Percentiles rank a stretch among this genome's conserved stretches.
These are phyloP conservation scores for Tolypocladium nubicola DNA, from an alignment of 2,329 filamentous ascomycete species.

Conservation along the genomic window DNA sequence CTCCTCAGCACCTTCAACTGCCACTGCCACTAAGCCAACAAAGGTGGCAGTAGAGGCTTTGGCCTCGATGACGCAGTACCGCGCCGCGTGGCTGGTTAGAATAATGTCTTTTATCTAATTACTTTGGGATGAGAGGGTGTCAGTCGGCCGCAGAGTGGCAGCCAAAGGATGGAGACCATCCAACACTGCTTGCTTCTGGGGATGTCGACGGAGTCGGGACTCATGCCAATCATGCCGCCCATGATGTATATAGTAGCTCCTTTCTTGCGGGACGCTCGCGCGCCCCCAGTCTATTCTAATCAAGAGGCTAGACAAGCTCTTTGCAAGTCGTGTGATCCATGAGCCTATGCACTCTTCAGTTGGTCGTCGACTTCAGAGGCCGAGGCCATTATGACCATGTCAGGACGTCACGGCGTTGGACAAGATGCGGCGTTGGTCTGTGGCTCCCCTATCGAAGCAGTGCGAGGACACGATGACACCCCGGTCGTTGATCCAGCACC, in stretches of 20 bases:
- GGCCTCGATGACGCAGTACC: background rate
- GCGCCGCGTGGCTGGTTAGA: background rate
- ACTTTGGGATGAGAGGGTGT: background rate
- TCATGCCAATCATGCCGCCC: constrained; percentile 5
- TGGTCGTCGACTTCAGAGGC: too few relatives aligned
- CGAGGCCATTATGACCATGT: too few relatives aligned
- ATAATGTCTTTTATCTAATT: background rate
- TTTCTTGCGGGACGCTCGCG: background rate
- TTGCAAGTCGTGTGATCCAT: background rate
- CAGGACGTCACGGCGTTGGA: too few relatives aligned
- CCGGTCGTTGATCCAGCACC: too few relatives aligned
- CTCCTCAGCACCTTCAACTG: constrained; percentile 21
- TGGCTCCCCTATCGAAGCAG: background rate
- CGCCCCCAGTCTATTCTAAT: background rate
- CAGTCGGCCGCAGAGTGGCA: background rate
- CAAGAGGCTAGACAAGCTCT: background rate
- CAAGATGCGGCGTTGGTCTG: too few relatives aligned
- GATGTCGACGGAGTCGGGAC: constrained; percentile 1
- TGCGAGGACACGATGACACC: background rate
- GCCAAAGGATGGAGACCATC: background rate
- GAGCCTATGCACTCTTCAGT: background rate
- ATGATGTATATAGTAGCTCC: constrained; percentile 5
- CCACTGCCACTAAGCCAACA: constrained; percentile 16
- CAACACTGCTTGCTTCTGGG: background rate
- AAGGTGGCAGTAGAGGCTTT: background rate